phyloP scores from a whole-genome alignment of 768 basidiomycete species.

The Naganishia antarctica region DNA sequence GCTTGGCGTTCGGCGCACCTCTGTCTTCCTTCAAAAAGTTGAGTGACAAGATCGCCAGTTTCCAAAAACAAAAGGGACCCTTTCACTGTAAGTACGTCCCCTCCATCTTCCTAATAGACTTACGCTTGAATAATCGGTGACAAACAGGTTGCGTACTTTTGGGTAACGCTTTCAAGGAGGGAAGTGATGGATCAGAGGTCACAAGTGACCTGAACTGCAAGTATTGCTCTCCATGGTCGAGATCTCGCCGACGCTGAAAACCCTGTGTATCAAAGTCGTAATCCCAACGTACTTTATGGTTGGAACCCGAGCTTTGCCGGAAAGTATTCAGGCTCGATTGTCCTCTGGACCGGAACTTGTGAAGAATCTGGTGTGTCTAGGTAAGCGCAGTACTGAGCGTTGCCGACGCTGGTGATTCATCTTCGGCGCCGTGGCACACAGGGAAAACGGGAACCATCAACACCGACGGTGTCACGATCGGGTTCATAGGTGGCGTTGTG shows the following conservation, averaged over 20 bases:
- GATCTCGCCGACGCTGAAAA: no score
- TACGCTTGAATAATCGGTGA: slow-evolving; percentile 42
- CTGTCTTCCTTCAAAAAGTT: slow-evolving; percentile 68
- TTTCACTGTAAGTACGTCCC: slow-evolving; percentile 76
- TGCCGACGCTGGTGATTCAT: not conserved
- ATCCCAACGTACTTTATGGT: slow-evolving; percentile 90
- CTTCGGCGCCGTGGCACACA: slow-evolving; percentile 52
- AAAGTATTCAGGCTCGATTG: slow-evolving; percentile 64
- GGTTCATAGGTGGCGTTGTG: slow-evolving; percentile 64
- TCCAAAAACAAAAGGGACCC: slow-evolving; percentile 87
- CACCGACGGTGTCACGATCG: slow-evolving; percentile 76
- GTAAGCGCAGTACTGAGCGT: slow-evolving; percentile 54
- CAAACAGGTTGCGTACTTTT: slow-evolving; percentile 44
- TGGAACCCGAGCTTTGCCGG: slow-evolving; percentile 70
- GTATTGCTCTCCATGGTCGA: slow-evolving; percentile 20
- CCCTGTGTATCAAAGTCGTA: slow-evolving; percentile 57
- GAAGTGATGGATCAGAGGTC: slow-evolving; percentile 59
- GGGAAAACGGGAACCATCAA: slow-evolving; percentile 70
- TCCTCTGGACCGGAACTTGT: slow-evolving; percentile 64
- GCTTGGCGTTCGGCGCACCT: slow-evolving; percentile 75
- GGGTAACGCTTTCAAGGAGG: slow-evolving; percentile 58
- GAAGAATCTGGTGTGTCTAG: slow-evolving; percentile 75
- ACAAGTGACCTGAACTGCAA: slow-evolving; percentile 31
- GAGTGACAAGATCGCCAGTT: slow-evolving; percentile 71
- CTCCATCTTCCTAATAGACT: slow-evolving; percentile 77